Evolutionary conservation across 2,329 filamentous ascomycete genomes (phyloP), one percentile per base, ranked within the genome.

Genomic region (Xylariaceae sp.): DNA sequence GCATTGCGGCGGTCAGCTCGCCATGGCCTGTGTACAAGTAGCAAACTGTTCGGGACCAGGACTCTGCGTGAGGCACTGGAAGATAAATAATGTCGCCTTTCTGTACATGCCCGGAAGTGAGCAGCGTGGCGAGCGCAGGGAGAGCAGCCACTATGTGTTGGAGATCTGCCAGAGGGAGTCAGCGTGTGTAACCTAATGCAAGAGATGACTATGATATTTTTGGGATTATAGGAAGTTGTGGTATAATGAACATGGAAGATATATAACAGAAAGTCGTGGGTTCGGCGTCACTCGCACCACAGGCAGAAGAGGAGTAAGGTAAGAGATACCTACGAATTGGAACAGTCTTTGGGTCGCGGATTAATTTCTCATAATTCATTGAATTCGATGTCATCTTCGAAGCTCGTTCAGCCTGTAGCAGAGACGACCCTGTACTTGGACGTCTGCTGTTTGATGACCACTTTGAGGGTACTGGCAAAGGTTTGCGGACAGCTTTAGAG

Each of bases 61-160:
- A 79, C 47, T 79, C 77, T 1, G 85, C 84, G 54, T 81, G 75
- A 1, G 85, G 85, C 52, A 88, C 62, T 0, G 84, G 84, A 8
- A 87, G 72, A 61, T 87, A 83, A 48, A 88, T 75, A 2, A 75
- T 73, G 63, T 87, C 84, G 24, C 82, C 79, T 21, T 76, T 74
- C 12, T 72, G 71, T 19, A 87, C 75, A 63, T 81, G 75, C 4
- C 80, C 78, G 0, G 82, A 85, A 29, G 82, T 73, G 62, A 88
- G 79, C 43, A 87, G 71, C 1, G 80, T 76, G 0, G 79, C 82
- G 5, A 87, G 71, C 0, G 83, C 77, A 2, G 84, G 85, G 3
- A 87, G 74, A 56, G 75, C 75, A 12, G 77, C 74, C 2, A 78
- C 72, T 4, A 79, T 79, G 58, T 82, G 79, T 56, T 76, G 74